Percentiles rank a stretch among this genome's conserved stretches.
Conservation (phyloP, 495 filamentous ascomycete genomes). For the Neurospora sp. region DNA sequence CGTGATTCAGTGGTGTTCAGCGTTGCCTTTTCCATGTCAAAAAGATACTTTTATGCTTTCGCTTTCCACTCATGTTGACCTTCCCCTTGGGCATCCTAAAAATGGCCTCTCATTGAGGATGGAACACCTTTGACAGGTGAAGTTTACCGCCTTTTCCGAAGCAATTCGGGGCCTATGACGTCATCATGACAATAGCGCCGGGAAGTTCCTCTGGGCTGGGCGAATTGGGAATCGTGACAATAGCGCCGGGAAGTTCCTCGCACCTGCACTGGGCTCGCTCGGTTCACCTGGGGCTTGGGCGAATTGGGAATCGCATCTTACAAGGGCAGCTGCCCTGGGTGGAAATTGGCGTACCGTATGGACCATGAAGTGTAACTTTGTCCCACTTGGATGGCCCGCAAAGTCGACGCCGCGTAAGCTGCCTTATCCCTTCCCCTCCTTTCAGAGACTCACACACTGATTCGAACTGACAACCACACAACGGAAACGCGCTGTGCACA, state of each 20-base stretch:
- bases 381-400: not conserved
- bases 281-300: not conserved
- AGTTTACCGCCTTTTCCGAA: constrained; percentile 1
- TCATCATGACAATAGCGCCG: not conserved
- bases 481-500: not conserved
- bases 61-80: not conserved
- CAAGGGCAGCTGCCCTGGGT: not conserved
- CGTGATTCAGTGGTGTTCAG: not conserved
- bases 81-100: not conserved
- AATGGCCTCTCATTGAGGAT: not conserved
- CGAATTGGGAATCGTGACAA: not conserved
- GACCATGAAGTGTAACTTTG: not conserved
- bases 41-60: not conserved
- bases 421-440: not conserved
- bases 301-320: not conserved
- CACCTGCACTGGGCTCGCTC: not conserved
- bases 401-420: not conserved
- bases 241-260: not conserved
- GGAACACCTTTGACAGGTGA: not conserved
- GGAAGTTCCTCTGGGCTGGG: not conserved
- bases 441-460: not conserved
- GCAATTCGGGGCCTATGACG: not conserved
- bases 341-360: not conserved
- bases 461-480: not conserved
- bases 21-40: not conserved